Evolutionary conservation across 2,329 filamentous ascomycete species (phyloP), one percentile per base, ranked within the genome.

Genomic region (Trichoderma semiorbis): DNA sequence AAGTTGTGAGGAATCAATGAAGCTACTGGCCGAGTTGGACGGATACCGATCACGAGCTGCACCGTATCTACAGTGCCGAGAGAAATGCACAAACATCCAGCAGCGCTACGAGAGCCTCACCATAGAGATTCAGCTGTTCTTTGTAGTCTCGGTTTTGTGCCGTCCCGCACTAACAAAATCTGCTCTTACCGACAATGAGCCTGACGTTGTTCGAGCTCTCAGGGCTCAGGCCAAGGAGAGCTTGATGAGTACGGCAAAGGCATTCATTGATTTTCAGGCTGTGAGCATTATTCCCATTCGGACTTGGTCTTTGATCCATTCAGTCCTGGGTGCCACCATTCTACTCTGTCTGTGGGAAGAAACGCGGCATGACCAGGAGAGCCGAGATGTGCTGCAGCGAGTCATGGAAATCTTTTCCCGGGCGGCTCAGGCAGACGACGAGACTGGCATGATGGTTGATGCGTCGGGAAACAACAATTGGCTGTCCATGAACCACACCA

Each of bases 271-370:
- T 14, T 66, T 71, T 21, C 69, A 71, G n/a, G 53, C 43, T 1
- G 24, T 71, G 7, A 71, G 69, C 16, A 66, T 67, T 8, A 66
- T 71, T n/a, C 69, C 69, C 28, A 67, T 71, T 8, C 69, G 69
- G 5, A 71, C 69, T 18, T 71, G 69, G 69, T 67, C 69, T 18
- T n/a, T 71, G 24, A 71, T 67, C 8, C 69, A 71, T 24, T 28
- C 61, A 3, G 69, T 66, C 14, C 21, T 71, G 11, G 47, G 69
- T 16, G 61, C 69, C 50, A 71, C 69, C 1, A 71, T 71, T 26
- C 50, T 71, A 11, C 69, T 71, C 32, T 71, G 60, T n/a, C 16
- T 67, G 21, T 71, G 69, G 69, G 69, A 71, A 16, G 69, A 66
- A 24, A 71, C 69, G 21, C 62, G 69, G 47, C 7, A 16, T 32